phyloP scores from a whole-genome alignment of 192 early-diverging fungal species.

The Coemansia erecta region DNA sequence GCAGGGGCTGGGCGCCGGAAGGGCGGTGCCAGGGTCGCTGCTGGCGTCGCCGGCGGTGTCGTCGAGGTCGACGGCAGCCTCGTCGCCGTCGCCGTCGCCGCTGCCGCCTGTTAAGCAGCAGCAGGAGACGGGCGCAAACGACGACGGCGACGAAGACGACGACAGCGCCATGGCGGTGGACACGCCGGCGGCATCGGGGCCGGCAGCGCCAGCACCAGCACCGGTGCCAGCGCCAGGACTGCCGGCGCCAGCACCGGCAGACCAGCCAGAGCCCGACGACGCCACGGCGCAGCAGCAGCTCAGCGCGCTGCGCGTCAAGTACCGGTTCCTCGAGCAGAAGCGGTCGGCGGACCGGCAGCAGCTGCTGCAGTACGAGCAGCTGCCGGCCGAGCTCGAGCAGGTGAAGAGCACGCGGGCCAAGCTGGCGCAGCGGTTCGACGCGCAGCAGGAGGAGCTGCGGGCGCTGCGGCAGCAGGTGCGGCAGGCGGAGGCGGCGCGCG shows the following conservation, averaged over 20 bases:
- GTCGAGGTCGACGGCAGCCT: neutral
- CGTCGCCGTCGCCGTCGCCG: neutral
- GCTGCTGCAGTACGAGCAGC: slow-evolving; percentile 68
- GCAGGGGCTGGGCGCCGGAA: neutral
- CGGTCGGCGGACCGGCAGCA: slow-evolving; percentile 76
- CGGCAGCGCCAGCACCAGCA: neutral
- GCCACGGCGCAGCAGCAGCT: slow-evolving; percentile 67
- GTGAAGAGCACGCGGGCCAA: slow-evolving; percentile 64
- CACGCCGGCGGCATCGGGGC: slow-evolving; percentile 19
- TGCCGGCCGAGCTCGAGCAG: slow-evolving; percentile 72
- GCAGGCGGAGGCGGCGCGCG: slow-evolving; percentile 59
- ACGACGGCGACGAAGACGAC: neutral
- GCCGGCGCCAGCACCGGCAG: no score
- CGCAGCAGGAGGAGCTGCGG: slow-evolving; percentile 72
- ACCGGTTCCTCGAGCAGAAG: slow-evolving; percentile 75
- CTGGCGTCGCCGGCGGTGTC: neutral
- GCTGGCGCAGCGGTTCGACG: slow-evolving; percentile 64
- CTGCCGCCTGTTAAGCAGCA: neutral
- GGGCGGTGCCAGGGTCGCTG: neutral
- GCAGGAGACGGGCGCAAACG: neutral
- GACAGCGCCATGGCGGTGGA: slow-evolving; percentile 10
- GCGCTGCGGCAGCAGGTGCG: slow-evolving; percentile 60
- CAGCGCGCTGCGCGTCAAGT: slow-evolving; percentile 77
- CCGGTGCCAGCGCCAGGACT: slow-evolving; percentile 8
- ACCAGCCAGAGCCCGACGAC: slow-evolving; percentile 1